Conservation (phyloP, 1,284 basidiomycete genomes). For the Sanghuangporus baumii region DNA sequence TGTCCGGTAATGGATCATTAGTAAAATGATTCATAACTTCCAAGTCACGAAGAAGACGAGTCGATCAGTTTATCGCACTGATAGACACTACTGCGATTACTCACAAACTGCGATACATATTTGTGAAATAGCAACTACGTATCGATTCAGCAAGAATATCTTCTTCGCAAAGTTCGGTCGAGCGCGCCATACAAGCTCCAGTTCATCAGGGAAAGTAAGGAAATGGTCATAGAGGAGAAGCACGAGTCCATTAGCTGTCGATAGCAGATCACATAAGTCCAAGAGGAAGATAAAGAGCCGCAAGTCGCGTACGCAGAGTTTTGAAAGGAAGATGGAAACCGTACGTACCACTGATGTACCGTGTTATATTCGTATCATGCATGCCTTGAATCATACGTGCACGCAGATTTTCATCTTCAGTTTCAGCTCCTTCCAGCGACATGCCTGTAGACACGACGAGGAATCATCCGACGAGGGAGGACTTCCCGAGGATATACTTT, state of each 20-base stretch:
- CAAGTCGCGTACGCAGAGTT: background rate
- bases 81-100: background rate
- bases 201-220: conserved; percentile 24
- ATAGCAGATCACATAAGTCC: background rate
- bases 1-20: background rate
- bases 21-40: conserved; percentile 6
- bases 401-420: background rate
- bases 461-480: background rate
- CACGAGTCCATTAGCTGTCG: conserved; percentile 22
- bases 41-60: background rate
- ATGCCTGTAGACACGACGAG: background rate
- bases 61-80: background rate
- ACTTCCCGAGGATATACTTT: background rate
- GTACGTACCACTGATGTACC: background rate
- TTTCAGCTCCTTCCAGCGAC: background rate
- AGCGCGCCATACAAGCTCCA: conserved; percentile 22
- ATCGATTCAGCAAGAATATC: conserved; percentile 22
- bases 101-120: conserved; percentile 5
- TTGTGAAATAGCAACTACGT: conserved; percentile 15
- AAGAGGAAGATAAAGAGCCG: background rate
- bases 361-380: background rate
- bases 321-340: background rate
- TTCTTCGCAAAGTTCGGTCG: conserved; percentile 18
- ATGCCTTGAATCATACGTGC: background rate
- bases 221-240: conserved; percentile 25